Conservation (phyloP, 2,329 filamentous ascomycete species). For the Meredithiella fracta region DNA sequence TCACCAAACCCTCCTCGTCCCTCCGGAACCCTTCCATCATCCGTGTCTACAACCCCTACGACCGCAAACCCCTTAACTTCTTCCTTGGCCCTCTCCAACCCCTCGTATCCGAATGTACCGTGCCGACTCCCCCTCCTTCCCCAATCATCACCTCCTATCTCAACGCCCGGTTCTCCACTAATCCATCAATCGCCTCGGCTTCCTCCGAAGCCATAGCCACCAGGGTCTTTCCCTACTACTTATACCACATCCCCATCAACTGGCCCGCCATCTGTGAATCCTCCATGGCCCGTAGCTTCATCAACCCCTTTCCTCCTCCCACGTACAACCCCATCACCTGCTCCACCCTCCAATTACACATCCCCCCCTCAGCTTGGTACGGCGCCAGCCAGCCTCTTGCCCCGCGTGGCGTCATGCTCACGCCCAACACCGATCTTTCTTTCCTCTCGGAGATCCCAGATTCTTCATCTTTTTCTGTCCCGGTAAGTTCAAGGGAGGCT, state of each 20-base stretch:
- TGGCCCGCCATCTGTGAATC: constrained; percentile 9
- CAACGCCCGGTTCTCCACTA: neutral
- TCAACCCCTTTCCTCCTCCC: constrained; percentile 7
- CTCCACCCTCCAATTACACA: constrained; percentile 3
- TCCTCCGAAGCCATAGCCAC: constrained; percentile 22
- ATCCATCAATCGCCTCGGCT: neutral
- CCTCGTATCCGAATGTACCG: neutral
- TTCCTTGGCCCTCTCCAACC: neutral
- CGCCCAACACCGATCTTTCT: neutral
- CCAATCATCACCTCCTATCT: neutral
- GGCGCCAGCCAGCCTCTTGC: neutral
- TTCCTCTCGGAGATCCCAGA: too few species aligned
- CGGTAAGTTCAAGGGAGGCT: too few species aligned
- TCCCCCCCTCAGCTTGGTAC: constrained; percentile 9
- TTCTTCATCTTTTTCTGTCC: too few species aligned
- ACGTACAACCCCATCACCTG: neutral
- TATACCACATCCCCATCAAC: constrained; percentile 5
- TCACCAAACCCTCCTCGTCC: neutral
- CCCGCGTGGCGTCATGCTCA: neutral
- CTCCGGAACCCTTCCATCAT: neutral
- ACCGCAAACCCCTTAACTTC: constrained; percentile 2
- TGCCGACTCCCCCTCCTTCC: neutral
- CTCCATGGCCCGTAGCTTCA: constrained; percentile 4
- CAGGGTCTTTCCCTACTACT: constrained; percentile 6
- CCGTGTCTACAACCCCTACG: constrained; percentile 7